Base-by-base conservation (phyloP, 164 flowering plant species). In the Nymphaea colorata region DNA sequence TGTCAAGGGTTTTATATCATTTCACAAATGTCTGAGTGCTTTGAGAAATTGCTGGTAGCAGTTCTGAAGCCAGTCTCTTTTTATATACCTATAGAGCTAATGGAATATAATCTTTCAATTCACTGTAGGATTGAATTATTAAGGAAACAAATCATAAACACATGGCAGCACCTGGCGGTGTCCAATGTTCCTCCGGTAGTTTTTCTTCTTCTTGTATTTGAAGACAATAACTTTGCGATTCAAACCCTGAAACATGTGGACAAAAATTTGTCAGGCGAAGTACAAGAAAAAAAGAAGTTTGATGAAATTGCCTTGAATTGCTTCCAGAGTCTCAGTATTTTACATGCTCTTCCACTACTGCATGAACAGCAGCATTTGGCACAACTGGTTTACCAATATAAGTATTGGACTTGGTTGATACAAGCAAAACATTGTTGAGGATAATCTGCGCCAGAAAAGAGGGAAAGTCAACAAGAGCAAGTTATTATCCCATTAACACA, bases 331-430 rank as follows among this genome's bases (percentile, higher is more conserved):
- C 8, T 51, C 14, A 8, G 57, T 51, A 2, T 15, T 64, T 43
- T 71, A 91, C 97, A 82, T 88, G 90, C 72, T 91, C 97, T 75
- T 94, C 99, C 41, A 94, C 93, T 25, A 91, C 87, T 6, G 99
- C 99, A 84, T 94, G 95, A 14, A 94, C 99, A 43, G 78, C 87
- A 67, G 99, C 96, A 79, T 91, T 87, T 10, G 84, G 71, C 69
- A 94, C 99, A 3, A 94, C 72, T 17, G 98, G 99, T 70, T 84
- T 80, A 36, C 99, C 99, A 67, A 94, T 80, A 60, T 85, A 94
- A 43, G 93, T 79, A 25, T 74, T 79, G 66, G 88, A 79, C 79
- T 81, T 91, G n/a, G 98, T 87, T 59, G 96, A 95, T 3, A 94
- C 91, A 42, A 94, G 88, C 70, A 94, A 75, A 5, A 94, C 99